Conservation (phyloP, 192 early-diverging fungal genomes). For the Coemansia sp. region DNA sequence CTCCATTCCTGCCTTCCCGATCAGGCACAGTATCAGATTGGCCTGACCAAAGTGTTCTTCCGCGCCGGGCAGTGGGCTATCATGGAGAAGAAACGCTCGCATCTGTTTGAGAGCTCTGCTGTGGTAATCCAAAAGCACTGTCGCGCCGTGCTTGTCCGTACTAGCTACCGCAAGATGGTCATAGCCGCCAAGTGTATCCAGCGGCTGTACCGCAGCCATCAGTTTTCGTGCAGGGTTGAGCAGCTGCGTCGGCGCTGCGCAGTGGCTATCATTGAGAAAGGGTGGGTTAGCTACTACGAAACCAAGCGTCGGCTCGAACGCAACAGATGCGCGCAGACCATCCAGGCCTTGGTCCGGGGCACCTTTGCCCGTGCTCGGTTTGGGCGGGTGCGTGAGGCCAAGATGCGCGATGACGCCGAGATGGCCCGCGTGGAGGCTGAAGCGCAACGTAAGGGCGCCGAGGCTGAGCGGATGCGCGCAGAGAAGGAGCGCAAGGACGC, state of each 20-base stretch:
- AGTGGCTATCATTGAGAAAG: conserved; percentile 34
- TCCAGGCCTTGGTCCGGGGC: conserved; percentile 26
- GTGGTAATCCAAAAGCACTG: conserved; percentile 76
- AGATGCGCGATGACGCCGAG: conserved; percentile 11
- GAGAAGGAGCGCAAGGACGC: conserved; percentile 28
- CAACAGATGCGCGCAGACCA: not conserved
- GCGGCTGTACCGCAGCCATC: conserved; percentile 30
- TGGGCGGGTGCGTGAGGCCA: conserved; percentile 9
- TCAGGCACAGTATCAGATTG: conserved; percentile 91
- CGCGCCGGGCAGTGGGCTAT: conserved; percentile 78
- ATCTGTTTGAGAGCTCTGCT: conserved; percentile 75
- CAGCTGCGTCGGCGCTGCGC: conserved; percentile 15
- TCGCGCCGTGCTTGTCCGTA: conserved; percentile 67
- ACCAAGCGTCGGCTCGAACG: not conserved
- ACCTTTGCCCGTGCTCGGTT: conserved; percentile 13
- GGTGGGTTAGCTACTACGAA: conserved; percentile 12
- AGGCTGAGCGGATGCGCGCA: conserved; percentile 24
- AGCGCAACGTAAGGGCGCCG: conserved; percentile 8
- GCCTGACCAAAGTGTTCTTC: conserved; percentile 97
- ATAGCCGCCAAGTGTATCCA: conserved; percentile 35
- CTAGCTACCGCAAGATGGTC: conserved; percentile 56
- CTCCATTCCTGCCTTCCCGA: conserved; percentile 64
- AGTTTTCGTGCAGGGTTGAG: conserved; percentile 15
- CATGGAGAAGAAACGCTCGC: conserved; percentile 86
- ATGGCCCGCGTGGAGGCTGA: conserved; percentile 9